These are phyloP conservation scores for Alternaria longipes DNA, from an alignment of 2,329 filamentous ascomycete genomes.

Conservation along the genomic window DNA sequence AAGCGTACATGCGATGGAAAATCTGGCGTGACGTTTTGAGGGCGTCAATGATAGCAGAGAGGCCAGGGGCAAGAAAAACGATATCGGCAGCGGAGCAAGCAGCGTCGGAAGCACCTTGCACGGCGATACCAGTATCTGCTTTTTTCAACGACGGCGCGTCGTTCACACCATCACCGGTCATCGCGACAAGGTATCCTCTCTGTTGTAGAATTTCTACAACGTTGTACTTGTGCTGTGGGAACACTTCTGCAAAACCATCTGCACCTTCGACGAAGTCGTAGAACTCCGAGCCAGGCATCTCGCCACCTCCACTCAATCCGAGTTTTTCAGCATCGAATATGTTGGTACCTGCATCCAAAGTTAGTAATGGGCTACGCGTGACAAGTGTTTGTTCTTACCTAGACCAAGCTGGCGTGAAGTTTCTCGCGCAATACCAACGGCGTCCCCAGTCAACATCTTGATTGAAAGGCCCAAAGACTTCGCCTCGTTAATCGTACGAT, in stretches of 20 bases:
- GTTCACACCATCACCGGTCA: conserved; percentile 97
- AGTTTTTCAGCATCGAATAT: conserved; percentile 94
- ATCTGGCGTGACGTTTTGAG: conserved; percentile 94
- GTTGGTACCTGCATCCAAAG: conserved; percentile 69
- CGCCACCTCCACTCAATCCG: conserved; percentile 86
- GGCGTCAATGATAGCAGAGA: conserved; percentile 91
- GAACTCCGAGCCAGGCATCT: conserved; percentile 92
- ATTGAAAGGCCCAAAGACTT: conserved; percentile 87
- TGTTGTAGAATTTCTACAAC: conserved; percentile 93
- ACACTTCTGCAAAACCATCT: conserved; percentile 93
- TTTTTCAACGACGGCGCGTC: conserved; percentile 93
- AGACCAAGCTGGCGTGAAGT: conserved; percentile 91
- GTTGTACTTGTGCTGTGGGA: conserved; percentile 95
- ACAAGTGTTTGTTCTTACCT: conserved; percentile 44
- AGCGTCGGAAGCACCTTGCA: conserved; percentile 90
- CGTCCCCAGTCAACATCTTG: conserved; percentile 96
- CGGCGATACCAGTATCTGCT: conserved; percentile 95
- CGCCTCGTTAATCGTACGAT: conserved; percentile 88
- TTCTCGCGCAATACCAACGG: conserved; percentile 91
- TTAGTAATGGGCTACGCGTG: not conserved
- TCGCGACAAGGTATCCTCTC: conserved; percentile 91
- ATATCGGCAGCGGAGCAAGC: conserved; percentile 92
- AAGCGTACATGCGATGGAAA: conserved; percentile 96
- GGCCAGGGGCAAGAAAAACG: conserved; percentile 89
- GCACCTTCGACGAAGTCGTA: conserved; percentile 96